Percentiles rank a stretch among this genome's conserved stretches.
These are phyloP conservation scores for Leccinum sublutescens DNA, from an alignment of 768 basidiomycete species.

Conservation along the genomic window DNA sequence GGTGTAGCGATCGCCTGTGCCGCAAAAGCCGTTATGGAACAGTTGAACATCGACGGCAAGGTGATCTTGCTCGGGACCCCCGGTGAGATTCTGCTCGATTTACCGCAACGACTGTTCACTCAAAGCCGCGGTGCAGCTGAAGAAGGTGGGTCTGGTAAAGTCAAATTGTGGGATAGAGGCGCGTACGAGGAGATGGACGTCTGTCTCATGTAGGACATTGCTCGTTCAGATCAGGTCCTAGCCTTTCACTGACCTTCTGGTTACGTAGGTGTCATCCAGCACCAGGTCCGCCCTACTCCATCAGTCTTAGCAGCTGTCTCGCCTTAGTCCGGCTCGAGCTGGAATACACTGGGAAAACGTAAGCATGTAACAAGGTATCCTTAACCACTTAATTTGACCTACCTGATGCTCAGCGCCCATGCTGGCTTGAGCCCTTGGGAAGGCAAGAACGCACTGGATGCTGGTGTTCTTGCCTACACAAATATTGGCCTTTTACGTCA, in stretches of 20 bases:
- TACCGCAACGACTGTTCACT: neutral
- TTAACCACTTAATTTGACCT: no score
- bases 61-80: conserved; percentile 77
- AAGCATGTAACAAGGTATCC: conserved; percentile 11
- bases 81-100: conserved; percentile 39
- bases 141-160: conserved; percentile 76
- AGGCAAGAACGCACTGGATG: conserved; percentile 79
- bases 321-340: conserved; percentile 58
- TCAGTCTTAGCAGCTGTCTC: conserved; percentile 62
- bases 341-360: conserved; percentile 77
- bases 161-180: conserved; percentile 60
- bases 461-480: conserved; percentile 79
- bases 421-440: conserved; percentile 86
- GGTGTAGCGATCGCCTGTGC: conserved; percentile 74
- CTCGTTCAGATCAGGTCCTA: neutral
- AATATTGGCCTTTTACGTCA: conserved; percentile 79
- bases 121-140: conserved; percentile 48
- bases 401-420: conserved; percentile 52
- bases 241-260: neutral
- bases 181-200: conserved; percentile 74
- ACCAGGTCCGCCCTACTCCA: conserved; percentile 64
- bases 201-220: conserved; percentile 58
- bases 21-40: conserved; percentile 59
- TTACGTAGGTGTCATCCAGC: conserved; percentile 71
- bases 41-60: conserved; percentile 62